Base-by-base conservation (phyloP, 1,284 basidiomycete genomes). In the Violaceomyces palustris region DNA sequence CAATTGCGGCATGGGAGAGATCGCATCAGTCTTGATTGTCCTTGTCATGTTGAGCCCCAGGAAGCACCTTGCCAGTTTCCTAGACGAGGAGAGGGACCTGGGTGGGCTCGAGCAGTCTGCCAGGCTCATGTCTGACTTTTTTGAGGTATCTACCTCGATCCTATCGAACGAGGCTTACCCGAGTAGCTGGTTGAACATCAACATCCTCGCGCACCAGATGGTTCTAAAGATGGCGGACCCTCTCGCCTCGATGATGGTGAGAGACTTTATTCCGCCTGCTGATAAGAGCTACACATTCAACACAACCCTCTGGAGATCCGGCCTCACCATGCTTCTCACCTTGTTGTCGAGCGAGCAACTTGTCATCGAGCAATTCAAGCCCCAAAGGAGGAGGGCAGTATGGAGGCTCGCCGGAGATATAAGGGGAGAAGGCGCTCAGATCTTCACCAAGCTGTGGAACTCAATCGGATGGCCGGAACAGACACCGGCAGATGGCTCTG, bases 391-490 rank as follows among this genome's bases (percentile, higher is more conserved):
- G 39, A 83, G 92, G 40, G 88, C 91, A 1, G 88, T 94, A 12
- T 97, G 93, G 93, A 83, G 90, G 33, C 80, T 97, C 12, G 89
- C 88, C 3, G 92, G 92, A 14, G 93, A 98, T 74, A 83, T 96
- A 62, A 82, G 93, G 25, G 90, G 89, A 12, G 87, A 93, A 73
- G 92, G 91, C 9, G 87, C 91, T 1, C 78, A 81, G n/a, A 84
- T 94, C 45, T 76, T 97, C 42, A 75, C 86, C 23, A 82, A 81
- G 42, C 76, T 94, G 2, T 98, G 93, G 93, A 83, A 88, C 63
- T 83, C 88, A 3, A 80, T 97, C 19, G 62, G 65, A 11, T 65
- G 60, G 64, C 62, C 62, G 2, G 48, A 53, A 11, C 36, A 53
- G 12, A 23, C 30, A 10, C 21, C n/a, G n/a, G 47, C 44, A 23